Base-by-base conservation (phyloP, 805 yeast species). In the Lachancea mirantina region DNA sequence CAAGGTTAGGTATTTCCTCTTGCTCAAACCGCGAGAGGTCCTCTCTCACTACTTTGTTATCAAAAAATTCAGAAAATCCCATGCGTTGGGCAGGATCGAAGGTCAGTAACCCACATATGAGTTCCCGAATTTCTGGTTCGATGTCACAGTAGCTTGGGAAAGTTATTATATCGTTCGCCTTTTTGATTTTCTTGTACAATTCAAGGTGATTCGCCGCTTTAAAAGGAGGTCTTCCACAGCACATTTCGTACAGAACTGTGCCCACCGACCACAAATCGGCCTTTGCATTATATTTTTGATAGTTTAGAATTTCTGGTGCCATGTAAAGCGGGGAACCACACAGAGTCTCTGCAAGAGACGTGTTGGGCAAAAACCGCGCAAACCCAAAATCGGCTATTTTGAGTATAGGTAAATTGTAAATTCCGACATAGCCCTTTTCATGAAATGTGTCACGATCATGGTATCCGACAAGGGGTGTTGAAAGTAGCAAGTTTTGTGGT, bases 221-320 rank as follows among this genome's bases (percentile, higher is more conserved):
- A 57, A 88, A 92, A 0, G 98, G 98, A 1, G 98, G 96, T 57
- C 74, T 81, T n/a, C 97, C 97, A 19, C 84, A 87, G 8, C 84
- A 72, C 96, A 92, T 88, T 59, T 92, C 98, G 59, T 79, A 92
- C 8, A 88, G 63, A 1, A 92, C 97, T 1, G 97, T 94, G 3
- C 98, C 98, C 4, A 89, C 95, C 5, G 96, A 87, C 98, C 98
- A 92, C 42, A 92, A 61, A 55, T 92, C 98, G 0, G 96, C 97
- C 55, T 87, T 88, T 4, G 97, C 98, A 46, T 88, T 87, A 62
- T 92, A 92, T 59, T 87, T 92, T 55, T 92, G 96, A 52, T 84
- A 88, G 42, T 94, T 70, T 46, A 92, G 65, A 29, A 92, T 92
- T 61, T 92, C 98, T 0, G 98, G 98, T 0, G 98, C 98, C 98